Evolutionary conservation across 1,139 yeast genomes (phyloP).

Genomic region (Candida albicans): DNA sequence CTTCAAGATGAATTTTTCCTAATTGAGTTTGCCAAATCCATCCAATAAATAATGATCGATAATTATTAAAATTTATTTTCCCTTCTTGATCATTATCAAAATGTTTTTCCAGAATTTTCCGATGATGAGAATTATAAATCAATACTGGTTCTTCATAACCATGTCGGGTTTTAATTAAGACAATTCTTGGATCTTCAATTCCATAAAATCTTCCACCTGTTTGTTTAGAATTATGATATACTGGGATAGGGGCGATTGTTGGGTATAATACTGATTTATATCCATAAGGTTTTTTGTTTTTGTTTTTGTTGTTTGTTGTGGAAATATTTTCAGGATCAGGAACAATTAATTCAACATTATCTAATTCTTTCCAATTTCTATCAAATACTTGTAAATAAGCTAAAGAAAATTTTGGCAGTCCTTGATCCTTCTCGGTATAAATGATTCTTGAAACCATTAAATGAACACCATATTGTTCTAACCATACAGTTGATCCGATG

Average conservation of each 20-base stretch:
- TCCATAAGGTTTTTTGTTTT: too few species aligned
- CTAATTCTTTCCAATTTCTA: slow-evolving; percentile 39
- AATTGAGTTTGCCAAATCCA: slow-evolving; percentile 42
- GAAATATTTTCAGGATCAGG: slow-evolving; percentile 18
- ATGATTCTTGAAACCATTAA: slow-evolving; percentile 37
- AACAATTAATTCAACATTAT: slow-evolving; percentile 30
- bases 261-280: slow-evolving; percentile 23
- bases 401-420: slow-evolving; percentile 30
- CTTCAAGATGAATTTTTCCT: slow-evolving; percentile 33
- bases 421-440: slow-evolving; percentile 28
- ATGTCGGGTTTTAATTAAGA: slow-evolving; percentile 28
- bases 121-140: slow-evolving; percentile 30
- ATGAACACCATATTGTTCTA: slow-evolving; percentile 42
- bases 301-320: too few species aligned
- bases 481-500: slow-evolving; percentile 43
- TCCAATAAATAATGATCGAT: slow-evolving; percentile 34
- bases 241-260: slow-evolving; percentile 28
- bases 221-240: slow-evolving; percentile 28
- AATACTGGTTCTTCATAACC: slow-evolving; percentile 35
- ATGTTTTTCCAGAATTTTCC: slow-evolving; percentile 22
- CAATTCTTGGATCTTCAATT: slow-evolving; percentile 50
- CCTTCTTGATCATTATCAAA: slow-evolving; percentile 22
- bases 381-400: slow-evolving; percentile 40
- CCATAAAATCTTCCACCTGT: slow-evolving; percentile 31
- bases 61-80: slow-evolving; percentile 17